Percentiles rank a stretch among this genome's conserved stretches.
phyloP scores from a whole-genome alignment of 306 rosid species.

The Acacia crassicarpa region DNA sequence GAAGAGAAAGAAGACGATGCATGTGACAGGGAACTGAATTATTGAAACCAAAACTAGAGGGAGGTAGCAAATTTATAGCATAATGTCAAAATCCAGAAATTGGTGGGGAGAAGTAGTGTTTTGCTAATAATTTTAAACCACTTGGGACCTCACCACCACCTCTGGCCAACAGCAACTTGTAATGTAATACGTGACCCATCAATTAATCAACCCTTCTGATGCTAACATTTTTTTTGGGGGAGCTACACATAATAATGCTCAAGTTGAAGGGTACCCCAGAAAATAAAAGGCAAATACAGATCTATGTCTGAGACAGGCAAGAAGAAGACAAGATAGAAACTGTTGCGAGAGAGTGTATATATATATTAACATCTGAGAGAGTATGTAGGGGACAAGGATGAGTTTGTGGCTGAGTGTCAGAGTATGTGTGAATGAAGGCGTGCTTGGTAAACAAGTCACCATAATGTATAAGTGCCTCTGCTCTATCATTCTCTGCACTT shows the following conservation, averaged over 20 bases:
- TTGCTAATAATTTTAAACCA: conserved; percentile 25
- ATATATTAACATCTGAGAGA: too few species aligned
- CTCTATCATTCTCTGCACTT: conserved; percentile 1
- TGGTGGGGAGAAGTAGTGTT: conserved; percentile 35
- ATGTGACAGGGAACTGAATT: conserved; percentile 66
- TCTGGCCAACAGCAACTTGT: conserved; percentile 41
- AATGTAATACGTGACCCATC: not conserved
- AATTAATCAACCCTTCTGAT: not conserved
- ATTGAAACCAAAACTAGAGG: conserved; percentile 41
- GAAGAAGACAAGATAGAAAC: not conserved
- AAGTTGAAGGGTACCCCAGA: not conserved
- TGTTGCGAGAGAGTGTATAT: not conserved
- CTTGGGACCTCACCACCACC: conserved; percentile 42
- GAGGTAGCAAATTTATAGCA: conserved; percentile 36
- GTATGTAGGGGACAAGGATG: not conserved
- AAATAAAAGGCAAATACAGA: not conserved
- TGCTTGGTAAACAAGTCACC: conserved; percentile 24
- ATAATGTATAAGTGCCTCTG: not conserved
- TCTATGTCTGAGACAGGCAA: not conserved
- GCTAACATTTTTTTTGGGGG: not conserved
- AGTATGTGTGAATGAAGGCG: conserved; percentile 24
- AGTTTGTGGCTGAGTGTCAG: conserved; percentile 25
- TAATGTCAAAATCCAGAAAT: conserved; percentile 55
- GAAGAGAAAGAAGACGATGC: conserved; percentile 30
- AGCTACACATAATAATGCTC: not conserved